phyloP scores from a whole-genome alignment of 1,284 basidiomycete genomes.

The Irpex rosettiformis region DNA sequence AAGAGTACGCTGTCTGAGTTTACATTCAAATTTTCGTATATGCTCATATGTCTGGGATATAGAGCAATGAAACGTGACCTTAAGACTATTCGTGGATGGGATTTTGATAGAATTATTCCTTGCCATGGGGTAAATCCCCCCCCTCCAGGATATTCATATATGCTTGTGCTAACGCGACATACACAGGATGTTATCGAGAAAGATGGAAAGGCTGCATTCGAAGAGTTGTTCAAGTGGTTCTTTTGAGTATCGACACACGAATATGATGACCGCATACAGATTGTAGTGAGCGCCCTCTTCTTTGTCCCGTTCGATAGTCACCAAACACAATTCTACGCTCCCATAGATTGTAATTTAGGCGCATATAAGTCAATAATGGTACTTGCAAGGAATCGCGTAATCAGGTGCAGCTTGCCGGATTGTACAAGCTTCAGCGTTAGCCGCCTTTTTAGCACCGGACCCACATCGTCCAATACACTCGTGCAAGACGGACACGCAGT shows the following conservation, averaged over 20 bases:
- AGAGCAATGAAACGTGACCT: slow-evolving; percentile 76
- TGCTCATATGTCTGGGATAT: slow-evolving; percentile 2
- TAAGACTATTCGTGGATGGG: slow-evolving; percentile 74
- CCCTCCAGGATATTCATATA: neutral
- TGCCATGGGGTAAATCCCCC: slow-evolving; percentile 77
- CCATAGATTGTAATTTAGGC: too few relatives aligned
- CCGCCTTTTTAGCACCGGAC: too few relatives aligned
- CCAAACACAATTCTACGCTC: too few relatives aligned
- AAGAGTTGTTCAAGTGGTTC: neutral
- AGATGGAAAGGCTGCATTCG: slow-evolving; percentile 61
- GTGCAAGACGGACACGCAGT: neutral
- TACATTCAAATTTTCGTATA: neutral
- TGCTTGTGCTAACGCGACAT: slow-evolving; percentile 4
- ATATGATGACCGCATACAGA: too few relatives aligned
- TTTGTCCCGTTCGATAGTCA: too few relatives aligned
- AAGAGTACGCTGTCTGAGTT: slow-evolving; percentile 40
- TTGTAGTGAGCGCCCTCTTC: too few relatives aligned
- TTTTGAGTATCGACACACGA: too few relatives aligned
- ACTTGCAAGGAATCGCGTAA: too few relatives aligned
- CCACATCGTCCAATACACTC: too few relatives aligned
- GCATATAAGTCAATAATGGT: too few relatives aligned
- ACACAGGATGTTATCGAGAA: slow-evolving; percentile 76
- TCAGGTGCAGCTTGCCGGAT: too few relatives aligned
- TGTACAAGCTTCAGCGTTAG: too few relatives aligned
- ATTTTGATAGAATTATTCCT: slow-evolving; percentile 87